Base-by-base conservation (phyloP, 2,329 filamentous ascomycete genomes). In the Scleromitrula shiraiana region DNA sequence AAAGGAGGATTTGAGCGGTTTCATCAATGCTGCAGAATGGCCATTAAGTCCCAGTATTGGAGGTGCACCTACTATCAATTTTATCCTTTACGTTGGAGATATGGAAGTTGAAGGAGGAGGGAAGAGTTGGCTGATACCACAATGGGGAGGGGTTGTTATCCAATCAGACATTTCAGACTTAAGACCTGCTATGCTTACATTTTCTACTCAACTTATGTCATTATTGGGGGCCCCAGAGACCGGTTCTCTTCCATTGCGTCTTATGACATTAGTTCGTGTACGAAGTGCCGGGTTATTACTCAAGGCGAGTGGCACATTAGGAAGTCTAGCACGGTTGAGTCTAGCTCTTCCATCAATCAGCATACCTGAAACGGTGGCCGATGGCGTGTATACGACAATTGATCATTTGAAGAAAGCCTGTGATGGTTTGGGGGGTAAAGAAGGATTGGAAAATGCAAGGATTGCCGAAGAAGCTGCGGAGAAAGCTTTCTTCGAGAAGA, bases 21-120 rank as follows among this genome's bases (percentile, higher is more conserved):
- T 98, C 62, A 89, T 98, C 67, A 98, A 98, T 61, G 90, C 91
- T 2, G 93, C 93, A 2, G 93, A 98, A 68, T 98, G 93, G 93
- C 93, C 93, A 0, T 69, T 98, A 2, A 95, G 86, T 53, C 91
- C 91, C 0, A 95, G 88, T 49, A 97, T 98, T 56, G 93, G 90
- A 35, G 82, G 80, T 15, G 91, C 91, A 0, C 93, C 93, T 1
- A 98, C 93, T 0, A 82, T 98, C 62, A 97, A 98, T 67, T 97
- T 98, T 64, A 82, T 97, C 49, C 75, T 97, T 23, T 98, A 93
- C 61, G 81, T 94, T 7, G 81, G 87, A 50, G 78, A 85, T 50
- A 71, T 61, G 44, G 67, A 70, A 37, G 65, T 69, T 2, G 66
- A 69, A 46, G 69, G 70, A 5, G 62, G 61, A 24, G 76, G 78